phyloP scores from a whole-genome alignment of 257 asterid genomes.

The Solanum habrochaites region DNA sequence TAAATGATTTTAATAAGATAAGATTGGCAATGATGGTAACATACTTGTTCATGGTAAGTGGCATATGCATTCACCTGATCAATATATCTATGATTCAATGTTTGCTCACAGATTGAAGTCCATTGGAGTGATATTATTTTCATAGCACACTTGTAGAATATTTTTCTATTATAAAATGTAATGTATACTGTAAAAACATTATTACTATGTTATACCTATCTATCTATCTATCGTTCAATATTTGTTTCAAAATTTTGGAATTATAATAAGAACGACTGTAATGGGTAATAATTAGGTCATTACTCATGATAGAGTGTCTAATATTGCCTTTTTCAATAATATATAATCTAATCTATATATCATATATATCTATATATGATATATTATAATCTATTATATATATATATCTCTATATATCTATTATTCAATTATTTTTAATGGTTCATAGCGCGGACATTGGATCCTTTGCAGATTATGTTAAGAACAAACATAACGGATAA shows the following conservation, averaged over 20 bases:
- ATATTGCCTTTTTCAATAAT: background rate
- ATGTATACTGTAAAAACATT: background rate
- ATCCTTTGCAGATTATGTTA: background rate
- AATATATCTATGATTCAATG: background rate
- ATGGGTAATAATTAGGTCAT: background rate
- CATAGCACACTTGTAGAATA: background rate
- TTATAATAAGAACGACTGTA: no score
- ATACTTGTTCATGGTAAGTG: background rate
- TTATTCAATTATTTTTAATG: no score
- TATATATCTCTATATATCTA: no score
- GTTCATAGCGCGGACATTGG: background rate
- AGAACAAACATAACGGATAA: no score
- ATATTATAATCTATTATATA: background rate
- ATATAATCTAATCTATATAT: background rate
- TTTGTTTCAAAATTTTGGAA: background rate
- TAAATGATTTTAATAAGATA: background rate
- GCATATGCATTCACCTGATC: background rate
- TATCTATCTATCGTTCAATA: background rate
- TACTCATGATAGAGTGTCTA: no score
- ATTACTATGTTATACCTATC: background rate
- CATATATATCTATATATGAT: no score
- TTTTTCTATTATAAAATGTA: background rate
- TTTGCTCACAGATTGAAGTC: background rate
- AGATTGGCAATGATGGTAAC: background rate
- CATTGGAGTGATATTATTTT: background rate